Percentiles rank a stretch among this genome's conserved stretches.
Evolutionary conservation across 306 rosid genomes (phyloP).

Genomic region (Acacia acuminata): DNA sequence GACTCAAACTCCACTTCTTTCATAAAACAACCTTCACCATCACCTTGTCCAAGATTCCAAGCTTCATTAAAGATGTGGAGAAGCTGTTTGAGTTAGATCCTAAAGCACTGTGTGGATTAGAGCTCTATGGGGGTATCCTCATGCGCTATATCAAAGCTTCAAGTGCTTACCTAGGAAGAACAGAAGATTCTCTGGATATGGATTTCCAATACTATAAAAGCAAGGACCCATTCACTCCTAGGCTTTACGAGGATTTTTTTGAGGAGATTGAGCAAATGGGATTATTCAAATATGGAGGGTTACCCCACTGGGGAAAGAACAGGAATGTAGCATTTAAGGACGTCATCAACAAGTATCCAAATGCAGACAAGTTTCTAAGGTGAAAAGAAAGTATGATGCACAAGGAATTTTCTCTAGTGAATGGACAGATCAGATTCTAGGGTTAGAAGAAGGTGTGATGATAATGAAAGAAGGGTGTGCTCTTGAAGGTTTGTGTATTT

Average conservation of each 20-base stretch:
- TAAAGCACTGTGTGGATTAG: constrained; percentile 64
- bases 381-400: constrained; percentile 51
- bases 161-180: constrained; percentile 68
- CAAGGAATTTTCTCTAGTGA: no score
- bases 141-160: constrained; percentile 77
- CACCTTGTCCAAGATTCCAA: constrained; percentile 38
- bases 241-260: constrained; percentile 64
- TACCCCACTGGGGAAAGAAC: constrained; percentile 89
- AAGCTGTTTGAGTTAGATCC: constrained; percentile 58
- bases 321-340: constrained; percentile 65
- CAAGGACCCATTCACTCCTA: constrained; percentile 62
- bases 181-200: constrained; percentile 63
- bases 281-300: constrained; percentile 66
- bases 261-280: constrained; percentile 88
- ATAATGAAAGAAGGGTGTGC: constrained; percentile 69
- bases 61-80: constrained; percentile 66
- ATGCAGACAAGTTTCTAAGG: constrained; percentile 42
- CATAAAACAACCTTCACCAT: constrained; percentile 70
- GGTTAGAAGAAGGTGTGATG: constrained; percentile 41
- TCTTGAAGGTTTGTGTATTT: constrained; percentile 74
- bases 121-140: constrained; percentile 67
- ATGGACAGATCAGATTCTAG: constrained; percentile 58
- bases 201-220: constrained; percentile 68
- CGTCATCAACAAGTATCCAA: constrained; percentile 49
- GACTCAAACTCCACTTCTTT: constrained; percentile 47